Evolutionary conservation across 1,284 basidiomycete species (phyloP).

Genomic region (Papiliotrema terrestris): DNA sequence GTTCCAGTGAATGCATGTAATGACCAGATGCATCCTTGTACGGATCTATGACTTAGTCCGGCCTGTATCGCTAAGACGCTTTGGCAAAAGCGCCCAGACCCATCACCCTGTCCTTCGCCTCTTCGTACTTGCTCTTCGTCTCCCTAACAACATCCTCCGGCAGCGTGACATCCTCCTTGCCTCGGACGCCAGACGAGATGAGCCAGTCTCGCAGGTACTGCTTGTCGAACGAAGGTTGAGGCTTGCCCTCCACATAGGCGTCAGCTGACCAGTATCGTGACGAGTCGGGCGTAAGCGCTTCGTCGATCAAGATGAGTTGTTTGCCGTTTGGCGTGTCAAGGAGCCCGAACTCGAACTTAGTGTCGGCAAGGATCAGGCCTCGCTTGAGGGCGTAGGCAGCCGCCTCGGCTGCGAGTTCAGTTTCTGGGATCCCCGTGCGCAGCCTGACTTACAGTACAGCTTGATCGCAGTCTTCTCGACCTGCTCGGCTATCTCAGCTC

Average conservation of each 20-base stretch:
- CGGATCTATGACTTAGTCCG: no score
- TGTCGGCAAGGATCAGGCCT: slow-evolving; percentile 95
- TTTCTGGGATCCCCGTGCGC: background rate
- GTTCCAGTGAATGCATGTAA: no score
- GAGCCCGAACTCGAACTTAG: slow-evolving; percentile 85
- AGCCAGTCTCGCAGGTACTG: slow-evolving; percentile 94
- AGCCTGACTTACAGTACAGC: slow-evolving; percentile 43
- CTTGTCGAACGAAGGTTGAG: slow-evolving; percentile 93
- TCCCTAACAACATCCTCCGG: slow-evolving; percentile 70
- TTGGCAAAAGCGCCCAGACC: slow-evolving; percentile 31
- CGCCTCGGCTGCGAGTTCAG: slow-evolving; percentile 54
- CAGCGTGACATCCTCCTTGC: slow-evolving; percentile 71
- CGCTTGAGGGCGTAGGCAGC: slow-evolving; percentile 70
- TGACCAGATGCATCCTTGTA: no score
- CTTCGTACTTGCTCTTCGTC: slow-evolving; percentile 72
- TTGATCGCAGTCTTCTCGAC: slow-evolving; percentile 46
- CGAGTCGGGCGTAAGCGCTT: slow-evolving; percentile 93
- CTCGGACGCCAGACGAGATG: slow-evolving; percentile 64
- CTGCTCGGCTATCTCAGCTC: slow-evolving; percentile 45
- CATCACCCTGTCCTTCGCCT: slow-evolving; percentile 69
- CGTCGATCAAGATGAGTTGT: slow-evolving; percentile 85
- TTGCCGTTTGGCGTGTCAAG: slow-evolving; percentile 44
- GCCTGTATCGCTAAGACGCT: no score
- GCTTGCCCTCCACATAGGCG: slow-evolving; percentile 67
- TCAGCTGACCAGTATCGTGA: slow-evolving; percentile 91